Evolutionary conservation across 306 rosid species (phyloP).

Genomic region (Canavalia ensiformis): DNA sequence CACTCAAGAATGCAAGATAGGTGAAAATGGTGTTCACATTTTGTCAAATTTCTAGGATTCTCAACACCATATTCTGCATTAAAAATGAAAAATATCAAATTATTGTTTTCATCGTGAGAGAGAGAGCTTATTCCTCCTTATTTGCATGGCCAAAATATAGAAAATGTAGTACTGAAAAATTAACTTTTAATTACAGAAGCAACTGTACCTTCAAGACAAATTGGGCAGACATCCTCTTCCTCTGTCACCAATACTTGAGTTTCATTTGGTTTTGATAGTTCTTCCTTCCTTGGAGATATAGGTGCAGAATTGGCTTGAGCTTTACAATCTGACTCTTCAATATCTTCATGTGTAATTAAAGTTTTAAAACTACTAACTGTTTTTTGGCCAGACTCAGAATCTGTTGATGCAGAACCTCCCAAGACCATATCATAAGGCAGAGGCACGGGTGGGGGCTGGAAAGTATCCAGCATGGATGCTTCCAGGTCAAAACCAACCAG

Average conservation of each 20-base stretch:
- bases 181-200: slow-evolving; percentile 16
- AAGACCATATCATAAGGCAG: slow-evolving; percentile 68
- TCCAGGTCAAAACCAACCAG: slow-evolving; percentile 59
- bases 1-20: slow-evolving; percentile 85
- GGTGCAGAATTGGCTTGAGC: slow-evolving; percentile 53
- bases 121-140: background rate
- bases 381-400: slow-evolving; percentile 63
- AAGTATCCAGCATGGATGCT: slow-evolving; percentile 71
- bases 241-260: slow-evolving; percentile 45
- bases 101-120: slow-evolving; percentile 1
- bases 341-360: slow-evolving; percentile 55
- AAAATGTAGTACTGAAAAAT: slow-evolving; percentile 16
- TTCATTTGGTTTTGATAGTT: slow-evolving; percentile 53
- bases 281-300: slow-evolving; percentile 55
- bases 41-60: slow-evolving; percentile 69
- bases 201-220: slow-evolving; percentile 80
- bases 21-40: slow-evolving; percentile 81
- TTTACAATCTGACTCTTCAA: slow-evolving; percentile 65
- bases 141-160: background rate
- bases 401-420: slow-evolving; percentile 59
- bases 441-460: slow-evolving; percentile 76
- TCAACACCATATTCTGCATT: slow-evolving; percentile 70
- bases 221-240: slow-evolving; percentile 84
- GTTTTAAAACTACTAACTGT: slow-evolving; percentile 62
- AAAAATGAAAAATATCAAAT: slow-evolving; percentile 7